Percentiles rank a stretch among this genome's conserved stretches.
phyloP scores from a whole-genome alignment of 768 basidiomycete species.

The Tulasnella sp. region DNA sequence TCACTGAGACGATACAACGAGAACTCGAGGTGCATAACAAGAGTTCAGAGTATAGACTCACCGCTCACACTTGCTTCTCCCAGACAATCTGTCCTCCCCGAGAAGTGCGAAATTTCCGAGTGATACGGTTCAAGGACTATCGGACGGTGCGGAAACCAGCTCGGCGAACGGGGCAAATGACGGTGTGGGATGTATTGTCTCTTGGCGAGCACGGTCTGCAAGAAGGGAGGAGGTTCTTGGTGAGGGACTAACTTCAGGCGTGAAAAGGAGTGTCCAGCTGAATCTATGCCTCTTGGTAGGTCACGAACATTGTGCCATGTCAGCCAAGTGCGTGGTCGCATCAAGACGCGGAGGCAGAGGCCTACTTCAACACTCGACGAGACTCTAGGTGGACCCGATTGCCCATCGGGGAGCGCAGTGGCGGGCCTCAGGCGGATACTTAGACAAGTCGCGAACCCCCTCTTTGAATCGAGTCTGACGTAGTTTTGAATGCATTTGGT shows the following conservation, averaged over 20 bases:
- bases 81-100: conserved; percentile 58
- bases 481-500: no score
- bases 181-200: conserved; percentile 66
- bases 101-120: conserved; percentile 62
- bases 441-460: no score
- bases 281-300: conserved; percentile 20
- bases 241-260: conserved; percentile 27
- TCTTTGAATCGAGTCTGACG: no score
- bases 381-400: conserved; percentile 36
- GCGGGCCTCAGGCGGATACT: no score
- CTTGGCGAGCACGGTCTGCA: conserved; percentile 40
- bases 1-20: conserved; percentile 50
- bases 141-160: conserved; percentile 39
- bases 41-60: neutral
- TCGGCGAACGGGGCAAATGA: conserved; percentile 59
- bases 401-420: neutral
- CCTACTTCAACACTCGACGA: conserved; percentile 57
- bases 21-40: conserved; percentile 49
- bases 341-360: conserved; percentile 41
- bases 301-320: conserved; percentile 62
- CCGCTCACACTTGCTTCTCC: neutral
- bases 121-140: conserved; percentile 56
- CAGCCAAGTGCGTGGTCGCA: conserved; percentile 64
- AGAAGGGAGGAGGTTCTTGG: conserved; percentile 57
- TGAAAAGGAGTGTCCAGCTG: neutral